Evolutionary conservation across 176 grass and related monocot species (phyloP).

Genomic region (Pontederia crassipes): DNA sequence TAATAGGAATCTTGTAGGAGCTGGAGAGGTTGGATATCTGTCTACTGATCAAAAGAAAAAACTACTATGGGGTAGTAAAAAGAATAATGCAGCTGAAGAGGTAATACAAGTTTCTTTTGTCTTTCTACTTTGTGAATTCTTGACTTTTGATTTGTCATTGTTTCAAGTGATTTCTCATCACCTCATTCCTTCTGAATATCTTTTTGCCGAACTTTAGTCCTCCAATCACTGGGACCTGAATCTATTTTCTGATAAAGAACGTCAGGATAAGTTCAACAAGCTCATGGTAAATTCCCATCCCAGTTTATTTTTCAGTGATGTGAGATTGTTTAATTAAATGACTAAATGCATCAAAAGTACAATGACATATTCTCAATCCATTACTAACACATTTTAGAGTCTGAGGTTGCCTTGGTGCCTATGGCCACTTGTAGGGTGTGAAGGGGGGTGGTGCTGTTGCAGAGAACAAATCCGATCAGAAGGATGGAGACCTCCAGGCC

Average conservation of each 20-base stretch:
- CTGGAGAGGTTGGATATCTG: constrained; percentile 41
- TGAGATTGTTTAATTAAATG: neutral
- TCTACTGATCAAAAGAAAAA: constrained; percentile 90
- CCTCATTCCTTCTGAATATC: constrained; percentile 3
- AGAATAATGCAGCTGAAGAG: constrained; percentile 49
- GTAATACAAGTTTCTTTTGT: constrained; percentile 16
- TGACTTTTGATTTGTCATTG: neutral
- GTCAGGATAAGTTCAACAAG: constrained; percentile 97
- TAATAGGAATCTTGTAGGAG: constrained; percentile 69
- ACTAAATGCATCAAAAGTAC: neutral
- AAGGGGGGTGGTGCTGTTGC: constrained; percentile 42
- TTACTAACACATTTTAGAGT: constrained; percentile 93
- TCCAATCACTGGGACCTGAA: constrained; percentile 60
- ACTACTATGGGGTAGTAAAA: constrained; percentile 95
- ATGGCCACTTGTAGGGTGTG: constrained; percentile 90
- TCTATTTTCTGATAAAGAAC: constrained; percentile 73
- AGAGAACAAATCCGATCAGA: constrained; percentile 23
- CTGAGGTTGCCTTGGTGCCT: constrained; percentile 97
- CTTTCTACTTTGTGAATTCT: neutral
- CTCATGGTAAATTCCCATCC: constrained; percentile 69
- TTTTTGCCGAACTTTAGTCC: constrained; percentile 29
- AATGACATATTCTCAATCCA: constrained; percentile 21
- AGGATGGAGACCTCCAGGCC: constrained; percentile 35
- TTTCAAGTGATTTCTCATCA: neutral
- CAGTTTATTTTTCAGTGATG: neutral